A percentile compares a stretch with the other conserved stretches of the same genome.
phyloP scores from a whole-genome alignment of 441 rosid genomes.

The Rhodomyrtus psidioides region DNA sequence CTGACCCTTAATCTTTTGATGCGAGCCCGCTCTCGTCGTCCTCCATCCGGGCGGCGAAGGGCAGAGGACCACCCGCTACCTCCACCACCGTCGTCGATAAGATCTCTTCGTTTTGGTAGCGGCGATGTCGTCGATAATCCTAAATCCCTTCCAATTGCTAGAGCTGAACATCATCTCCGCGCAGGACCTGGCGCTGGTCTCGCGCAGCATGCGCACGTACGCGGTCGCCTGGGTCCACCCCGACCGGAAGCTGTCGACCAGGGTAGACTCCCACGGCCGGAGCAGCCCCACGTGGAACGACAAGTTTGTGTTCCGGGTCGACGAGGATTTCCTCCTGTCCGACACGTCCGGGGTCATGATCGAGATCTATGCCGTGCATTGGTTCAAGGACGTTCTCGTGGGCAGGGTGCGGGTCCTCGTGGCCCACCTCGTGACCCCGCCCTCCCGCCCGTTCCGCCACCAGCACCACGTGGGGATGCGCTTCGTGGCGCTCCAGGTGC shows the following conservation, averaged over 20 bases:
- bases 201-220: not conserved
- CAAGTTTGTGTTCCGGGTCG: constrained; percentile 9
- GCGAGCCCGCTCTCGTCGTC: not conserved
- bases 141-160: not conserved
- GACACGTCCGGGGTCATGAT: constrained; percentile 9
- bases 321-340: constrained; percentile 8
- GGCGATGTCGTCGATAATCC: not conserved
- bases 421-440: not conserved
- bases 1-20: not conserved
- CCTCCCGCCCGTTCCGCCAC: not conserved
- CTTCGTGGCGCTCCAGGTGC: constrained; percentile 7
- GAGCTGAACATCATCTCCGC: constrained; percentile 1
- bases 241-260: constrained; percentile 8
- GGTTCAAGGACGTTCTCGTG: constrained; percentile 8
- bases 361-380: constrained; percentile 9
- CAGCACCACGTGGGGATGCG: constrained; percentile 1
- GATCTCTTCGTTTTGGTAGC: not conserved
- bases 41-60: not conserved
- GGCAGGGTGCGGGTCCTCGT: constrained; percentile 8
- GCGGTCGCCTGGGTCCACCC: constrained; percentile 10
- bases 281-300: constrained; percentile 12
- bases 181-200: not conserved
- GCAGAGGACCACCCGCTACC: not conserved
- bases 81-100: not conserved
- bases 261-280: constrained; percentile 5